Evolutionary conservation across 352 stramenopile genomes (phyloP).

Genomic region (Globisporangium paroecandrum): DNA sequence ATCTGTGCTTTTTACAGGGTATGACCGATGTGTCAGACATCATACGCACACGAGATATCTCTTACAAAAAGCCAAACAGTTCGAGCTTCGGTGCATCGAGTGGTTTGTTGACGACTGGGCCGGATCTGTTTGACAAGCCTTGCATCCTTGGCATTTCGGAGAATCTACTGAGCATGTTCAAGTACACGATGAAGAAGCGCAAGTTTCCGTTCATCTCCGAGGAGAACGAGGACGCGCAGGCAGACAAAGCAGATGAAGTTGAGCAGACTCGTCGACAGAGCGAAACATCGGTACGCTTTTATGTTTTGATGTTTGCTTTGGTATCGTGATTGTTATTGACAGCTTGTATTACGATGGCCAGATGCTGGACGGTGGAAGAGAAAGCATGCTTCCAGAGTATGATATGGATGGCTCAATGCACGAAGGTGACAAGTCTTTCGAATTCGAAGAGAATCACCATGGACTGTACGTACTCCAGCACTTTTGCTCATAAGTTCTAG

Average conservation of each 20-base stretch:
- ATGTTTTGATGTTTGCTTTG: not conserved
- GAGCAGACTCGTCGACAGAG: slow-evolving; percentile 73
- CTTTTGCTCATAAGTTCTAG: not conserved
- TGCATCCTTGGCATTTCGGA: slow-evolving; percentile 59
- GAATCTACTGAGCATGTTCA: slow-evolving; percentile 71
- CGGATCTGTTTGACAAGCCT: slow-evolving; percentile 58
- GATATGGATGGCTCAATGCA: slow-evolving; percentile 20
- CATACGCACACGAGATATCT: slow-evolving; percentile 47
- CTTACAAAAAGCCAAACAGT: slow-evolving; percentile 26
- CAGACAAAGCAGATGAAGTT: slow-evolving; percentile 35
- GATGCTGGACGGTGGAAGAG: slow-evolving; percentile 8
- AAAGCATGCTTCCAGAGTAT: slow-evolving; percentile 15
- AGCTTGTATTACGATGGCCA: not conserved
- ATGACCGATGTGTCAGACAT: slow-evolving; percentile 81
- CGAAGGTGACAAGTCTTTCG: slow-evolving; percentile 36
- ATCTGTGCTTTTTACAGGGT: slow-evolving; percentile 19
- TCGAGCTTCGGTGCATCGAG: slow-evolving; percentile 3
- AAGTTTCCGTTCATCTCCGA: slow-evolving; percentile 67
- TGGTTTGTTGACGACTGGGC: slow-evolving; percentile 18
- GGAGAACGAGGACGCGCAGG: slow-evolving; percentile 17
- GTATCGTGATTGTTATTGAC: not conserved
- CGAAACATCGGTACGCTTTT: slow-evolving; percentile 39
- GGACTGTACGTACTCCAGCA: slow-evolving; percentile 10
- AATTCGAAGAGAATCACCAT: slow-evolving; percentile 28
- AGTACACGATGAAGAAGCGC: slow-evolving; percentile 81